Evolutionary conservation across 2,329 filamentous ascomycete genomes (phyloP), one percentile per base, ranked within the genome.

Genomic region (Didymella segeticola): DNA sequence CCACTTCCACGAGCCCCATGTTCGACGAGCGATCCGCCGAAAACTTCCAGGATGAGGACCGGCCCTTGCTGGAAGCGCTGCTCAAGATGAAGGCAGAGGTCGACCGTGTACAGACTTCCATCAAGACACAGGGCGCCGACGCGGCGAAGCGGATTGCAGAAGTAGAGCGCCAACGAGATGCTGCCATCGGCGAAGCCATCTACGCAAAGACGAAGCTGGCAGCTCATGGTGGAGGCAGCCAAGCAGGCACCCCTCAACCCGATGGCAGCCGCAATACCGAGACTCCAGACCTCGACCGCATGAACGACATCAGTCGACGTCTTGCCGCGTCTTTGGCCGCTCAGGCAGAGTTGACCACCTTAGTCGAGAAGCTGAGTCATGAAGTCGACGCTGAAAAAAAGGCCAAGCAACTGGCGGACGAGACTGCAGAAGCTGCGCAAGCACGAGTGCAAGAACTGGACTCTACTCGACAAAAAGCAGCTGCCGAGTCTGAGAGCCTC

Each of bases 151-250:
- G 93, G 57, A 93, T 99, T 57, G 93, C 93, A 1, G 93, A 97
- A 71, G 89, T 96, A 1, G 95, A 99, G 72, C 93, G 90, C 71
- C 95, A 99, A 78, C 85, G 96, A 43, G 95, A 99, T 75, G 87
- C 89, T 33, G 95, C 95, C n/a, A 88, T 99, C 47, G 90, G 89
- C 65, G 96, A 99, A 77, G 95, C 95, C 1, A 89, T 95, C 0
- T 98, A 98, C 75, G 91, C 93, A 27, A 96, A 96, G 71, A 92
- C 96, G 2, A 97, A 91, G 71, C 80, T 97, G 45, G 93, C 93
- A 25, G 93, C 92, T 7, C 89, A 92, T 59, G 87, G 84, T 30
- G 82, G 82, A 22, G 82, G 81, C n/a, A 91, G 88, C 63, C 82
- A 86, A 45, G 80, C 80, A 34, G 79, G 81, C n/a, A 83, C 81